Evolutionary conservation across 805 yeast species (phyloP).

Genomic region (Saccharomycopsis schoenii): DNA sequence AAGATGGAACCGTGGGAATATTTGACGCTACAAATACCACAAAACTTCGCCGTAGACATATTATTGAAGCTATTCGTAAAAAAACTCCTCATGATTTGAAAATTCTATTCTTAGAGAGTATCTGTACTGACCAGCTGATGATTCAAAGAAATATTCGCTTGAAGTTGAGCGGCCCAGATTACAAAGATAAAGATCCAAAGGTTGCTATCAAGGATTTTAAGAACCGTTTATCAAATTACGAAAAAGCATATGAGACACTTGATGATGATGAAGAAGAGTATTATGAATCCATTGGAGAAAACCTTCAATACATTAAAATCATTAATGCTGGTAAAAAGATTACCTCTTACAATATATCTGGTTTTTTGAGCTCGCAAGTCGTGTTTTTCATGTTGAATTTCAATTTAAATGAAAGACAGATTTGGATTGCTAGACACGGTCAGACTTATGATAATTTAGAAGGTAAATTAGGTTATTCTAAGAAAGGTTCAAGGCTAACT

Average conservation of each 20-base stretch:
- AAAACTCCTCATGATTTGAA: slow-evolving; percentile 27
- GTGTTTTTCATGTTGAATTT: slow-evolving; percentile 83
- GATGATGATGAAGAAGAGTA: slow-evolving; percentile 36
- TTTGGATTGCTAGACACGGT: slow-evolving; percentile 94
- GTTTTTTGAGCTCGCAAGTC: slow-evolving; percentile 85
- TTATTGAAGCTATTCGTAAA: slow-evolving; percentile 29
- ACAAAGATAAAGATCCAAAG: slow-evolving; percentile 67
- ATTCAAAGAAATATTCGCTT: slow-evolving; percentile 25
- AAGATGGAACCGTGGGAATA: slow-evolving; percentile 35
- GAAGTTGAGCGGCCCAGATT: slow-evolving; percentile 32
- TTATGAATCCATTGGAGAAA: slow-evolving; percentile 27
- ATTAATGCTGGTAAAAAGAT: slow-evolving; percentile 61
- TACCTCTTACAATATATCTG: slow-evolving; percentile 51
- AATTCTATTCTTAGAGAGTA: slow-evolving; percentile 32
- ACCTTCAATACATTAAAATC: slow-evolving; percentile 53
- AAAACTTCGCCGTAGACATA: slow-evolving; percentile 31
- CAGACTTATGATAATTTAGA: slow-evolving; percentile 77
- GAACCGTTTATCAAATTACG: slow-evolving; percentile 42
- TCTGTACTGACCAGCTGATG: slow-evolving; percentile 24
- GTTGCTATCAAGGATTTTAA: slow-evolving; percentile 28
- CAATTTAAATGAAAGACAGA: slow-evolving; percentile 81
- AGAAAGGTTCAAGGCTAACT: slow-evolving; percentile 59
- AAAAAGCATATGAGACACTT: slow-evolving; percentile 42
- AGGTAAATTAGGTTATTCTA: slow-evolving; percentile 76
- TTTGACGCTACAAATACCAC: slow-evolving; percentile 48